phyloP scores from a whole-genome alignment of 1,284 basidiomycete species.

The Pseudozyma flocculosa region DNA sequence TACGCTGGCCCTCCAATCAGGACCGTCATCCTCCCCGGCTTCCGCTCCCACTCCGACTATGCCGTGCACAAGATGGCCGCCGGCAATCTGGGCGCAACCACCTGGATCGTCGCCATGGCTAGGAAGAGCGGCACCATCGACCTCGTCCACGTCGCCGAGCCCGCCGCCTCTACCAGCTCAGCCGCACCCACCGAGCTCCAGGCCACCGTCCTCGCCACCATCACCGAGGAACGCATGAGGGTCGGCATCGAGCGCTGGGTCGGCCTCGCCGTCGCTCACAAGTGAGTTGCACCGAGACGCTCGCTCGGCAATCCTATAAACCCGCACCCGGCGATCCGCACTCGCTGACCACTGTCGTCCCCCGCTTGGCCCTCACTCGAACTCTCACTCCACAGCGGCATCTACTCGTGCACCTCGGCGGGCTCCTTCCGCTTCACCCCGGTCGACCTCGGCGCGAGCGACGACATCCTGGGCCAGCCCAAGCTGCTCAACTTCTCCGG shows the following conservation, averaged over 20 bases:
- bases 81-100: slow-evolving; percentile 14
- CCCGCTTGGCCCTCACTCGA: too few species aligned
- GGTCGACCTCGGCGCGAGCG: slow-evolving; percentile 1
- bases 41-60: slow-evolving; percentile 30
- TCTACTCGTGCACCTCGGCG: slow-evolving; percentile 36
- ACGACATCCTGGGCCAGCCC: slow-evolving; percentile 3
- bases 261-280: slow-evolving; percentile 27
- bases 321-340: too few species aligned
- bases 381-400: slow-evolving; percentile 10
- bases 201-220: slow-evolving; percentile 29
- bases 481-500: slow-evolving; percentile 26
- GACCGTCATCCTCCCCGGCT: slow-evolving; percentile 25
- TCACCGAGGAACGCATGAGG: slow-evolving; percentile 33
- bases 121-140: slow-evolving; percentile 44
- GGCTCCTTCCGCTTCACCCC: slow-evolving; percentile 36
- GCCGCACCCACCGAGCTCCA: slow-evolving; percentile 5
- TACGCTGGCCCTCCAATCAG: slow-evolving; percentile 19
- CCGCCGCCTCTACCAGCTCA: slow-evolving; percentile 5
- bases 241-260: slow-evolving; percentile 45
- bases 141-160: slow-evolving; percentile 21
- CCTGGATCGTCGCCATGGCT: slow-evolving; percentile 39
- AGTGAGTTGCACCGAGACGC: too few species aligned
- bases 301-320: too few species aligned
- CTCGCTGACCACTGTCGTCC: too few species aligned
- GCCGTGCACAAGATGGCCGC: slow-evolving; percentile 31